Percentiles rank a stretch among this genome's conserved stretches.
phyloP scores from a whole-genome alignment of 768 basidiomycete species.

The Suillus subaureus region DNA sequence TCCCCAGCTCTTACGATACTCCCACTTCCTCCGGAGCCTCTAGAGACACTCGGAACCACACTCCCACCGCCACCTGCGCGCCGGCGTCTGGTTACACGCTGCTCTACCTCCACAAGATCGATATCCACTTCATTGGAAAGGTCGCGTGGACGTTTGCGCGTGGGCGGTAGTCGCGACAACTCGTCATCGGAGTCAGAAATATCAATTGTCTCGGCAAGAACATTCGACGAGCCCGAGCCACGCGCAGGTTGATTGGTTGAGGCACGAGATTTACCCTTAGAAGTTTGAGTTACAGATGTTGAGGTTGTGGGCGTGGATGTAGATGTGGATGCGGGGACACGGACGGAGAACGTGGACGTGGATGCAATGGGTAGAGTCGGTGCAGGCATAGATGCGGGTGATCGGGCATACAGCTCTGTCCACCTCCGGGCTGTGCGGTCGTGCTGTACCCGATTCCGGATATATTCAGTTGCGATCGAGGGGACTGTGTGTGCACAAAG shows the following conservation, averaged over 20 bases:
- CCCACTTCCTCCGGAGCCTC: conserved; percentile 6
- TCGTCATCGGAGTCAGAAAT: conserved; percentile 37
- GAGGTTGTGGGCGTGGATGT: not conserved
- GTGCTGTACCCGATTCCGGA: conserved; percentile 65
- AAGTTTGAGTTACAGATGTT: not conserved
- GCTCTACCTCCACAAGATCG: conserved; percentile 34
- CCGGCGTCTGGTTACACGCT: conserved; percentile 23
- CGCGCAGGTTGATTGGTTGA: conserved; percentile 11
- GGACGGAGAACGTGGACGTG: not conserved
- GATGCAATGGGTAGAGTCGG: not conserved
- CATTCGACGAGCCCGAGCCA: conserved; percentile 15
- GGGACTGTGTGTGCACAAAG: conserved; percentile 52
- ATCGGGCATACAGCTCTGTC: conserved; percentile 72
- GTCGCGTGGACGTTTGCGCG: conserved; percentile 38
- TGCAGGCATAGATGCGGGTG: conserved; percentile 35
- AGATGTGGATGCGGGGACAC: not conserved
- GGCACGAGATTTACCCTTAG: conserved; percentile 41
- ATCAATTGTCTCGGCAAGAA: conserved; percentile 25
- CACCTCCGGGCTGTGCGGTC: conserved; percentile 79
- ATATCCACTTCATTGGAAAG: conserved; percentile 27
- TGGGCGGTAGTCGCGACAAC: conserved; percentile 3
- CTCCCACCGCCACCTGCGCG: conserved; percentile 21
- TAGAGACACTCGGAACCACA: conserved; percentile 6
- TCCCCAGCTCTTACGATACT: conserved; percentile 31
- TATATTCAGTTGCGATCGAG: conserved; percentile 70